Conservation (phyloP, 2,329 filamentous ascomycete genomes). For the Aspergillus sp. region DNA sequence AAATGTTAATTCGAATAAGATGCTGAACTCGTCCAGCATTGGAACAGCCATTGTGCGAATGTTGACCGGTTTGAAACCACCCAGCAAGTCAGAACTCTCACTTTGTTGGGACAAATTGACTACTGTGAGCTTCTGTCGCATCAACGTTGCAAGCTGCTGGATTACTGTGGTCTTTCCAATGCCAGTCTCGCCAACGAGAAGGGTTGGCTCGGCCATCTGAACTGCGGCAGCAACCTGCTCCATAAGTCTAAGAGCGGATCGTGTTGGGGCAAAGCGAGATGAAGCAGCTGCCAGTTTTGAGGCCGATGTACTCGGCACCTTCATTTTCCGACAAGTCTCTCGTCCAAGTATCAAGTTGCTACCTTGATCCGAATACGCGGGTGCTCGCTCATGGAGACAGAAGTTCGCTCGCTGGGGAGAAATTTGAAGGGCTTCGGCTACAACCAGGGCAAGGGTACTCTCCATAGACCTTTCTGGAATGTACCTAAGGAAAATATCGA, state of each 20-base stretch:
- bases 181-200: constrained; percentile 97
- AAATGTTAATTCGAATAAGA: constrained; percentile 80
- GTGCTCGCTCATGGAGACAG: constrained; percentile 64
- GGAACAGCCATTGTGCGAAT: constrained; percentile 79
- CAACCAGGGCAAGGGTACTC: constrained; percentile 47
- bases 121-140: constrained; percentile 79
- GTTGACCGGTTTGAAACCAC: constrained; percentile 94
- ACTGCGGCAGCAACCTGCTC: constrained; percentile 83
- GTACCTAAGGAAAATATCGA: constrained; percentile 85
- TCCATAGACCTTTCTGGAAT: constrained; percentile 59
- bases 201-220: constrained; percentile 73
- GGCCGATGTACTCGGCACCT: constrained; percentile 41
- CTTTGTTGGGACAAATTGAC: constrained; percentile 98
- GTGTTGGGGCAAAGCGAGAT: constrained; percentile 72
- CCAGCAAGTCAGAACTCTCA: constrained; percentile 89
- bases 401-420: constrained; percentile 73
- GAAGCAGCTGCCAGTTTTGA: constrained; percentile 31
- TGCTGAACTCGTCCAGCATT: constrained; percentile 86
- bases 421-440: constrained; percentile 82
- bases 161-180: constrained; percentile 97
- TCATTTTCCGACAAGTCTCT: constrained; percentile 50
- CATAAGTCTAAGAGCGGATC: constrained; percentile 71
- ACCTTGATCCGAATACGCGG: constrained; percentile 57
- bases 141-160: constrained; percentile 76
- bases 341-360: constrained; percentile 57